Conservation (phyloP, 768 basidiomycete genomes). For the Vararia minispora region DNA sequence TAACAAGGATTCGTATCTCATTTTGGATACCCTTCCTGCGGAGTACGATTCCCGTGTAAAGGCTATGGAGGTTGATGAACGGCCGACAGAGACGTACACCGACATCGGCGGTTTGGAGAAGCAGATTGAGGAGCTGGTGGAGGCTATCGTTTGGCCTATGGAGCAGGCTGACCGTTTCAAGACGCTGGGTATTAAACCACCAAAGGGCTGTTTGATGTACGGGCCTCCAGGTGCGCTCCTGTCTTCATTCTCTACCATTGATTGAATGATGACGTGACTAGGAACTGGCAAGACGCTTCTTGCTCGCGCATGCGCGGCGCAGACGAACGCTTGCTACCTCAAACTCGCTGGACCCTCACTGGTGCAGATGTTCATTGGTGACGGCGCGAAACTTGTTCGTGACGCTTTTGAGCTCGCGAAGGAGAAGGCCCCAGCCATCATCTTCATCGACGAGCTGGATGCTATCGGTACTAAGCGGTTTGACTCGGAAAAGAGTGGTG, state of each 20-base stretch:
- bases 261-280: constrained; percentile 19
- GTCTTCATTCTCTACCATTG: neutral
- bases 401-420: constrained; percentile 98
- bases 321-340: constrained; percentile 95
- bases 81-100: constrained; percentile 94
- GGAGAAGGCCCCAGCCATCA: constrained; percentile 97
- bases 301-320: constrained; percentile 95
- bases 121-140: constrained; percentile 97
- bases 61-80: constrained; percentile 99
- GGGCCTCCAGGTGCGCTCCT: constrained; percentile 73
- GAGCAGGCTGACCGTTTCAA: constrained; percentile 98
- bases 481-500: constrained; percentile 97
- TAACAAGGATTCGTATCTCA: constrained; percentile 98
- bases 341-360: constrained; percentile 96
- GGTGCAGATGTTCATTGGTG: constrained; percentile 99
- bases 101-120: constrained; percentile 98
- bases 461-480: constrained; percentile 99
- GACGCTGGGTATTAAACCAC: constrained; percentile 93
- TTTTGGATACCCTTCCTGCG: constrained; percentile 89
- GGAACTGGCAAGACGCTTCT: constrained; percentile 97
- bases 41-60: constrained; percentile 98
- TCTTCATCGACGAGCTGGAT: constrained; percentile 97
- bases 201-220: constrained; percentile 98
- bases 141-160: constrained; percentile 98
- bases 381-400: constrained; percentile 96